Conservation (phyloP, 345 rosid genomes). For the Linum trigynum region DNA sequence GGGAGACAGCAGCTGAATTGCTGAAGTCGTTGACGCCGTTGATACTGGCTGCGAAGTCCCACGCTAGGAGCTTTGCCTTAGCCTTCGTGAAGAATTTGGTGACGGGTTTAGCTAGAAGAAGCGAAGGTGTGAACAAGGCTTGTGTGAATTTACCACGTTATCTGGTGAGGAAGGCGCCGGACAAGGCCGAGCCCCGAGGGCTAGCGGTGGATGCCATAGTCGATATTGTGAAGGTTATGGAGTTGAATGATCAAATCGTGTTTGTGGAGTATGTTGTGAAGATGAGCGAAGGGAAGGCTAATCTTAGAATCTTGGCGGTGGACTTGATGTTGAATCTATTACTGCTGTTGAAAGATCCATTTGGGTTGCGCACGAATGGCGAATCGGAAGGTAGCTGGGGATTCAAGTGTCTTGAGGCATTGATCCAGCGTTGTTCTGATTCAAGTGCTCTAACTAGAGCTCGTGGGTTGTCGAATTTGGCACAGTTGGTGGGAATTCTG, state of each 20-base stretch:
- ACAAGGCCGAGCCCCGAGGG: slow-evolving; percentile 80
- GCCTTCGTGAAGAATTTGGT: slow-evolving; percentile 40
- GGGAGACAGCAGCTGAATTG: slow-evolving; percentile 54
- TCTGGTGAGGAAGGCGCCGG: slow-evolving; percentile 70
- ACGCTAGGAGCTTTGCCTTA: slow-evolving; percentile 57
- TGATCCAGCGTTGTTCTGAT: slow-evolving; percentile 67
- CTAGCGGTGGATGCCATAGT: slow-evolving; percentile 68
- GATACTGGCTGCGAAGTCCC: slow-evolving; percentile 53
- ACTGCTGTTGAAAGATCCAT: slow-evolving; percentile 39
- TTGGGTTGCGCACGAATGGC: slow-evolving; percentile 24
- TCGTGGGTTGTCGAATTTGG: slow-evolving; percentile 72
- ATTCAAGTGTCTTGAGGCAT: slow-evolving; percentile 46
- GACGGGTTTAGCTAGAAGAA: slow-evolving; percentile 27
- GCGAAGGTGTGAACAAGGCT: slow-evolving; percentile 42
- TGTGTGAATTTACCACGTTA: slow-evolving; percentile 55
- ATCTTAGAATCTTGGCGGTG: slow-evolving; percentile 63
- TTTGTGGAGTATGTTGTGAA: slow-evolving; percentile 49
- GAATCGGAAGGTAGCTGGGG: slow-evolving; percentile 42
- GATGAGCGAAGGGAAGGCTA: slow-evolving; percentile 66
- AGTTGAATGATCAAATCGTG: slow-evolving; percentile 37
- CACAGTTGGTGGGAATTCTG: slow-evolving; percentile 62
- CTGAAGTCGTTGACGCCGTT: slow-evolving; percentile 53
- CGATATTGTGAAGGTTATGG: slow-evolving; percentile 60
- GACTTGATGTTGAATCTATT: slow-evolving; percentile 60
- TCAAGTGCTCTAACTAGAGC: slow-evolving; percentile 50